Base-by-base conservation (phyloP, 805 yeast species). In the Lipomyces spencermartinsiae region DNA sequence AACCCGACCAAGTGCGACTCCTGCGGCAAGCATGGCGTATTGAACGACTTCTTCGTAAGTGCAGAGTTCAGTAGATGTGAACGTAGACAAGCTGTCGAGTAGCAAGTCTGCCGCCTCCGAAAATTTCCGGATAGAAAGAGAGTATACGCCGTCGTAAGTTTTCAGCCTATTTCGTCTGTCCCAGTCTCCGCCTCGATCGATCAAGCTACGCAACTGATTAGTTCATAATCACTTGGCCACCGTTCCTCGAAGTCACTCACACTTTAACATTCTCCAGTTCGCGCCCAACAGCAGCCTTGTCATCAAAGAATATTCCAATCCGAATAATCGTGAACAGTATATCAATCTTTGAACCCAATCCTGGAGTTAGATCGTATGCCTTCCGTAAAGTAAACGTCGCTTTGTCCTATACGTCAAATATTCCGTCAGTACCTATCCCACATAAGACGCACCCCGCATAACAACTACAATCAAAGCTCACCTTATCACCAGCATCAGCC, bases 141-240 rank as follows among this genome's bases (percentile, higher is more conserved):
- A 81, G 77, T 92, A 91, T 60, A 95, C 84, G 29, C 99, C 99
- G 67, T 86, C 80, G 80, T 95, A 95, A 5, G 98, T 91, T 82
- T 95, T 95, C 83, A 86, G 92, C 73, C 97, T 83, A 81, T 95
- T 95, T 76, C 97, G 88, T 80, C 99, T 91, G 81, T 95, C 99
- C 99, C 99, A 95, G 79, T 95, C 99, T 70, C 99, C 99, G 65
- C 98, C 99, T 76, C 92, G 91, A 75, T 94, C 98, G 75, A 95
- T 92, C 77, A 92, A 84, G 31, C 70, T 67, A 29, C n/a, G 22
- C 10, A 19, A 43, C 10, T 58, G 56, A 35, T 37, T 9, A 51
- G 59, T 34, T 29, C 51, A 22, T 33, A 14, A 3, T 7, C 9
- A 7, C 43, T 4, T 19, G 16, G n/a, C 1, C 16, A 33, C n/a